A percentile compares a stretch with the other conserved stretches of the same genome.
phyloP scores from a whole-genome alignment of 1,284 basidiomycete genomes.

The Meira miltonrushii region DNA sequence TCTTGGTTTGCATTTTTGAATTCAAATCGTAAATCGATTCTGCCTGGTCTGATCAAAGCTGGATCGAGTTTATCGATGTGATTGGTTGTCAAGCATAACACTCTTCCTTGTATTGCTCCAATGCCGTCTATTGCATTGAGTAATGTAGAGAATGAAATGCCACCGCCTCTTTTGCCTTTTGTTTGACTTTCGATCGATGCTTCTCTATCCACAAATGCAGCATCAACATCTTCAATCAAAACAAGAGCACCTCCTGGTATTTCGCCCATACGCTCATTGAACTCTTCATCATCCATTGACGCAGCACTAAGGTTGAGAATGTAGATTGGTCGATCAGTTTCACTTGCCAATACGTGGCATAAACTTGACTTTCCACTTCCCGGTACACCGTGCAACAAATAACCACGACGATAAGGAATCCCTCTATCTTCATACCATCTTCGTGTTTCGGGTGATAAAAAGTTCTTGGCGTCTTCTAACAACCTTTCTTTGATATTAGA shows the following conservation, averaged over 20 bases:
- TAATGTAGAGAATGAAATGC: constrained; percentile 11
- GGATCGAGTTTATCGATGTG: constrained; percentile 12
- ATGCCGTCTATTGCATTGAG: constrained; percentile 20
- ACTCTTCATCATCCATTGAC: constrained; percentile 64
- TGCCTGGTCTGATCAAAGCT: constrained; percentile 17
- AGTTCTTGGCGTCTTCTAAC: constrained; percentile 13
- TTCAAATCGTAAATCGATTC: constrained; percentile 14
- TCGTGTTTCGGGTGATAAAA: constrained; percentile 8
- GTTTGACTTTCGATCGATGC: not conserved
- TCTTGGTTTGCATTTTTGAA: constrained; percentile 9
- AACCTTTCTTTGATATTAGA: constrained; percentile 56
- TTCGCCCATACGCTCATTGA: constrained; percentile 62
- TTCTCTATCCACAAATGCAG: constrained; percentile 7
- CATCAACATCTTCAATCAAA: constrained; percentile 65
- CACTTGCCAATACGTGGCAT: constrained; percentile 71
- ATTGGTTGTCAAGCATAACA: constrained; percentile 18
- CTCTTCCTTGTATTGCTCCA: constrained; percentile 12
- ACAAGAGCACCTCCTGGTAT: constrained; percentile 68
- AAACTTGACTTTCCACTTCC: constrained; percentile 71
- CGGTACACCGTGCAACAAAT: constrained; percentile 58
- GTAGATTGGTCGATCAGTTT: constrained; percentile 69
- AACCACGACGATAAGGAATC: constrained; percentile 19
- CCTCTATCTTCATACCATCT: constrained; percentile 19
- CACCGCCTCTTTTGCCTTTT: not conserved
- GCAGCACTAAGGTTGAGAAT: constrained; percentile 67